Evolutionary conservation across 768 basidiomycete species (phyloP).

Genomic region (Leucocoprinus leucothites): DNA sequence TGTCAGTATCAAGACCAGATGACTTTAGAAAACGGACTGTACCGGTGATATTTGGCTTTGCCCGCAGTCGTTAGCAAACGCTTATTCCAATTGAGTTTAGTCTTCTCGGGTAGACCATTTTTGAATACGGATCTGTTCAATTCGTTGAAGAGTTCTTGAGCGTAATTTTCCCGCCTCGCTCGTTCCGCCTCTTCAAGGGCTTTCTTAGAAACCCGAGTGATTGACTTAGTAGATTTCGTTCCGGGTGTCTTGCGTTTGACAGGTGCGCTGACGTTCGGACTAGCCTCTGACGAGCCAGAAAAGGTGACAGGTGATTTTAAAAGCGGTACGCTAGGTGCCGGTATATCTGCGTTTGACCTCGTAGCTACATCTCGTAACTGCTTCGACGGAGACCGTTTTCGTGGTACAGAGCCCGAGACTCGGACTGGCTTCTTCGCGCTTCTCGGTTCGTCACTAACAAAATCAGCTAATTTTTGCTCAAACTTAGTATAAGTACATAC

Average conservation of each 20-base stretch:
- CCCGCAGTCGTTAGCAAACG: constrained; percentile 68
- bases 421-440: constrained; percentile 44
- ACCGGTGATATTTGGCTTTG: constrained; percentile 64
- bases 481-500: constrained; percentile 18
- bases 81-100: constrained; percentile 65
- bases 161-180: constrained; percentile 46
- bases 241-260: background rate
- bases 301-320: background rate
- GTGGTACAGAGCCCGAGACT: background rate
- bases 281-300: background rate
- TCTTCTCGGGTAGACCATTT: constrained; percentile 47
- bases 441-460: constrained; percentile 45
- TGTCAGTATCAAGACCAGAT: background rate
- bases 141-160: constrained; percentile 54
- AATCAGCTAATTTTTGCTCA: background rate
- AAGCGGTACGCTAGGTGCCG: background rate
- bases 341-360: constrained; percentile 15
- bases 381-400: background rate
- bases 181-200: constrained; percentile 44
- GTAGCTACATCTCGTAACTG: background rate
- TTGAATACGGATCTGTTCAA: constrained; percentile 60
- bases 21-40: constrained; percentile 10
- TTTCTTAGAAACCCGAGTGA: constrained; percentile 29
- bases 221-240: constrained; percentile 15
- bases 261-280: background rate